Evolutionary conservation across 345 rosid genomes (phyloP).

Genomic region (Lepidium aucheri): DNA sequence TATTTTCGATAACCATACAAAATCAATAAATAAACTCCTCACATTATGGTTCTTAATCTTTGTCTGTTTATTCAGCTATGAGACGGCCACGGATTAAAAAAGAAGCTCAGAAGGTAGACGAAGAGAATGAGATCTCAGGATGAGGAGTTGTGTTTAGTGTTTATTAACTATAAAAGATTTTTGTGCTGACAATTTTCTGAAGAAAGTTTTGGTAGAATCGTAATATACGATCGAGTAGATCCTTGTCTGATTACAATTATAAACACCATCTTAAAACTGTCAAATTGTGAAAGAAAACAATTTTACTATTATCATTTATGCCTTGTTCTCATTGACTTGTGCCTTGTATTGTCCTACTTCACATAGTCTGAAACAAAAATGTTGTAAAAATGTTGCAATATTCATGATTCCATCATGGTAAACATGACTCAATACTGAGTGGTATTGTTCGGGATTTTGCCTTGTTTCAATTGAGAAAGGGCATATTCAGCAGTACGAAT

Average conservation of each 20-base stretch:
- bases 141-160: neutral
- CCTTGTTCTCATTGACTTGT: no score
- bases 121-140: neutral
- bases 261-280: neutral
- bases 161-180: neutral
- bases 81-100: constrained; percentile 5
- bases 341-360: no score
- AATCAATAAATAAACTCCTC: neutral
- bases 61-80: constrained; percentile 5
- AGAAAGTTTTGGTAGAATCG: constrained; percentile 11
- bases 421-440: constrained; percentile 18
- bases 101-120: constrained; percentile 9
- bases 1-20: neutral
- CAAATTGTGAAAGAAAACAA: neutral
- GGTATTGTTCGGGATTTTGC: constrained; percentile 38
- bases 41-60: neutral
- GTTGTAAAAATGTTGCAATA: neutral
- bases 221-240: neutral
- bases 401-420: neutral
- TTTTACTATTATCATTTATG: neutral
- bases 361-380: neutral
- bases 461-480: constrained; percentile 42
- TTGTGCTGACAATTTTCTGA: neutral
- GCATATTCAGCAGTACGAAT: constrained; percentile 44
- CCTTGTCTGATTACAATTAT: neutral